Base-by-base conservation (phyloP, 352 stramenopile species). In the Achlya hypogyna region DNA sequence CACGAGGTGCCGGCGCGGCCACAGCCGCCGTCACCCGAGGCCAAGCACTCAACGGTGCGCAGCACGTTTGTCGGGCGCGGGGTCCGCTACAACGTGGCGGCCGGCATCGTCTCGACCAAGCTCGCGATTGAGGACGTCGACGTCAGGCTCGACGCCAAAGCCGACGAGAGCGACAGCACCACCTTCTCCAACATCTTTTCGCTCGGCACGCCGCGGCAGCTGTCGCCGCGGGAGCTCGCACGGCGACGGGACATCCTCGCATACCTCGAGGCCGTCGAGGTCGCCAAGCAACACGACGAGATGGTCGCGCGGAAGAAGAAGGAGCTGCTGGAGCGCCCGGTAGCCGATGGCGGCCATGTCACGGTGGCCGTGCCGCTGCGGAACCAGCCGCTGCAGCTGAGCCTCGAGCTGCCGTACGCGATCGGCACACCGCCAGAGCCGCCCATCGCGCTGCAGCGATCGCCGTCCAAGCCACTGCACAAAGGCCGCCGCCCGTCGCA, bases 131-230 rank as follows among this genome's bases (percentile, higher is more conserved):
- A 67, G 4, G 60, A 67, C 22, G 60, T 60, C n/a, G 60, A 67
- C 5, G 29, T 64, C 20, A 23, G 53, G 16, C 22, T 67, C 10
- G 38, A 67, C 31, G 34, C 40, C 2, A 29, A 14, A 16, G 31
- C 18, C 8, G 35, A 51, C 23, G 20, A 49, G 12, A 23, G 4
- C 18, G 60, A 67, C 35, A n/a, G 27, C 22, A 38, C 60, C n/a
- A 32, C 60, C 20, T 58, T 87, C 5, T 73, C 75, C 12, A 84
- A 87, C 51, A 86, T 87, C 20, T 87, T 89, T 51, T 74, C 74
- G 2, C 75, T 87, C 9, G 77, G 78, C 0, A 89, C 78, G 12
- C 81, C 81, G 10, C 75, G 78, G 5, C 78, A 86, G 38, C 65
- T 89, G 42, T 75, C 69, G 27, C 56, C 52, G 1, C 67, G 78